A percentile compares a stretch with the other conserved stretches of the same genome.
phyloP scores from a whole-genome alignment of 805 yeast genomes.

The Pichia nakasei region DNA sequence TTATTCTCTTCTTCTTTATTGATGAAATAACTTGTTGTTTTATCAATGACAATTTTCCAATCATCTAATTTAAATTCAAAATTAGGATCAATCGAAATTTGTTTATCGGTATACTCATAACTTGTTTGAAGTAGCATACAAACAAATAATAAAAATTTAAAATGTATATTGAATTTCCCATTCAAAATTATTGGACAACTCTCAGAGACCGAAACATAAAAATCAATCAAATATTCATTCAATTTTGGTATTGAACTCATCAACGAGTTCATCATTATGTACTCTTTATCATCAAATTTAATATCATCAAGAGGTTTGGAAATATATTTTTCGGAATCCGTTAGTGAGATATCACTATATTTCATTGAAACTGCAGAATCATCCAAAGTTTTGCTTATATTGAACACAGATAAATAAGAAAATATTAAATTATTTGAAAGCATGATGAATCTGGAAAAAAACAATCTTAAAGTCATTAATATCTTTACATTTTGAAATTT shows the following conservation, averaged over 20 bases:
- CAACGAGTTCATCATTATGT: not conserved
- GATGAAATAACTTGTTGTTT: slow-evolving; percentile 1
- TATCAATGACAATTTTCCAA: slow-evolving; percentile 6
- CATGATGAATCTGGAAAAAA: slow-evolving; percentile 1
- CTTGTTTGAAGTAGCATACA: slow-evolving; percentile 14
- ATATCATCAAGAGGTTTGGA: not conserved
- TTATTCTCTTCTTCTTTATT: not conserved
- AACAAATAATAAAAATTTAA: slow-evolving; percentile 13
- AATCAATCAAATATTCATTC: slow-evolving; percentile 11
- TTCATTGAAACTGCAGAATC: not conserved
- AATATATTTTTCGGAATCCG: slow-evolving; percentile 3
- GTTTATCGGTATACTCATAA: not conserved
- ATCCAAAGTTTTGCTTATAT: not conserved
- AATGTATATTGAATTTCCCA: slow-evolving; percentile 14
- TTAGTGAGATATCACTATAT: not conserved
- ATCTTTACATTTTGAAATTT: not conserved
- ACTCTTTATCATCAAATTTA: not conserved
- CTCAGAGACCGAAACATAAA: slow-evolving; percentile 8
- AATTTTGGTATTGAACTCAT: slow-evolving; percentile 10
- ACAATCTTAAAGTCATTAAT: not conserved
- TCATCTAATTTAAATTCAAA: not conserved
- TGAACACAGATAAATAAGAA: not conserved
- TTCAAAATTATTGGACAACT: slow-evolving; percentile 4
- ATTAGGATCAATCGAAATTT: not conserved
- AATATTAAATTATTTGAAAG: slow-evolving; percentile 3